Percentiles rank a stretch among this genome's conserved stretches.
phyloP scores from a whole-genome alignment of 805 yeast genomes.

The Nakazawaea sp. region DNA sequence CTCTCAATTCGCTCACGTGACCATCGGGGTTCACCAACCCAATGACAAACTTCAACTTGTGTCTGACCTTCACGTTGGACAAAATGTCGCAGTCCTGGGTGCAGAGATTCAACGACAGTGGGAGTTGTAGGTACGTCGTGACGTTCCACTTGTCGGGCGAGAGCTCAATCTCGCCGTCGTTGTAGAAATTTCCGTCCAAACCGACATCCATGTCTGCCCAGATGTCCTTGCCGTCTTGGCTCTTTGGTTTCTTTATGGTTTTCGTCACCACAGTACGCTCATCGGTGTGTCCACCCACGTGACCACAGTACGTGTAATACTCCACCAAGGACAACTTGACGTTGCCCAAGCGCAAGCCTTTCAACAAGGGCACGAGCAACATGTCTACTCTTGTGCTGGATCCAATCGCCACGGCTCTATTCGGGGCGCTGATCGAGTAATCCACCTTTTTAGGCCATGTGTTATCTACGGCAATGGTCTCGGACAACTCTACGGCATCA shows the following conservation, averaged over 20 bases:
- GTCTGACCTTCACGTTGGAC: slow-evolving; percentile 54
- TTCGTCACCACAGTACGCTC: slow-evolving; percentile 57
- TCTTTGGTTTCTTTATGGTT: slow-evolving; percentile 33
- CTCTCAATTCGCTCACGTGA: slow-evolving; percentile 43
- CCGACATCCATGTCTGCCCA: slow-evolving; percentile 28
- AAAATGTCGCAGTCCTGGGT: slow-evolving; percentile 83
- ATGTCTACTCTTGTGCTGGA: slow-evolving; percentile 65
- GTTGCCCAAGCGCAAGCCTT: slow-evolving; percentile 76
- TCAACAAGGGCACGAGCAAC: slow-evolving; percentile 68
- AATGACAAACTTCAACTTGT: slow-evolving; percentile 36
- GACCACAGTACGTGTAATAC: slow-evolving; percentile 48
- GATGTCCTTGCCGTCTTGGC: slow-evolving; percentile 34
- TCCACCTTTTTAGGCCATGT: slow-evolving; percentile 95
- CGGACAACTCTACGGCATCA: slow-evolving; percentile 81
- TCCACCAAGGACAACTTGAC: slow-evolving; percentile 66
- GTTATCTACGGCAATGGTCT: slow-evolving; percentile 89
- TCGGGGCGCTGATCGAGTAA: slow-evolving; percentile 78
- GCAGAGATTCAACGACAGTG: slow-evolving; percentile 64
- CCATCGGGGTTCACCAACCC: slow-evolving; percentile 42
- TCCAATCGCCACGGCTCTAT: slow-evolving; percentile 88
- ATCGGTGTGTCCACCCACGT: slow-evolving; percentile 49
- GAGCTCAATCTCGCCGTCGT: slow-evolving; percentile 21
- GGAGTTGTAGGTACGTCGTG: slow-evolving; percentile 51
- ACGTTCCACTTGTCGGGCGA: slow-evolving; percentile 71
- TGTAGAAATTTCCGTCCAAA: slow-evolving; percentile 30